A percentile compares a stretch with the other conserved stretches of the same genome.
phyloP scores from a whole-genome alignment of 2,329 filamentous ascomycete genomes.

The Botrytis pseudocinerea region DNA sequence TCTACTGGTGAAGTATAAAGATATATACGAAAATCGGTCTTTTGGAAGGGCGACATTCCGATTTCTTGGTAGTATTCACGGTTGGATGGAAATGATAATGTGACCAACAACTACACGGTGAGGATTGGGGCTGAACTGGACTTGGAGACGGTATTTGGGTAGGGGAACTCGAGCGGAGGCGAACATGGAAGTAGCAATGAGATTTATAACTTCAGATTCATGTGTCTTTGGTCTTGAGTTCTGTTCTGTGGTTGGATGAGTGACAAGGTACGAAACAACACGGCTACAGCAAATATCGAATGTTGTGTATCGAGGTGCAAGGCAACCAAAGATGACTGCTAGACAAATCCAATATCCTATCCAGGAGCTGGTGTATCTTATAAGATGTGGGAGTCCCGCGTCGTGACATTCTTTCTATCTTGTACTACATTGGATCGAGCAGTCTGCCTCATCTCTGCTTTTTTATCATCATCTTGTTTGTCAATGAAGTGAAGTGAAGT shows the following conservation, averaged over 20 bases:
- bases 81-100: background rate
- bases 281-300: background rate
- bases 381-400: background rate
- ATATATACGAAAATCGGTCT: background rate
- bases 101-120: background rate
- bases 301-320: conserved; percentile 4
- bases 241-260: background rate
- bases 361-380: background rate
- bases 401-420: background rate
- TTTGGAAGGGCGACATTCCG: background rate
- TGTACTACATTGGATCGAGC: background rate
- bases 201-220: background rate
- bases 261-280: background rate
- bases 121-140: background rate
- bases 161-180: background rate
- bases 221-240: background rate
- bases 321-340: background rate
- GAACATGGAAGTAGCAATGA: background rate
- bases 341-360: background rate
- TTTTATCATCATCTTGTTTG: background rate
- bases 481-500: background rate
- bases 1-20: background rate
- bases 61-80: background rate
- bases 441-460: background rate
- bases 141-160: background rate